Percentiles rank a stretch among this genome's conserved stretches.
These are phyloP conservation scores for Pseudogymnoascus sp. DNA, from an alignment of 2,329 filamentous ascomycete species.

Conservation along the genomic window DNA sequence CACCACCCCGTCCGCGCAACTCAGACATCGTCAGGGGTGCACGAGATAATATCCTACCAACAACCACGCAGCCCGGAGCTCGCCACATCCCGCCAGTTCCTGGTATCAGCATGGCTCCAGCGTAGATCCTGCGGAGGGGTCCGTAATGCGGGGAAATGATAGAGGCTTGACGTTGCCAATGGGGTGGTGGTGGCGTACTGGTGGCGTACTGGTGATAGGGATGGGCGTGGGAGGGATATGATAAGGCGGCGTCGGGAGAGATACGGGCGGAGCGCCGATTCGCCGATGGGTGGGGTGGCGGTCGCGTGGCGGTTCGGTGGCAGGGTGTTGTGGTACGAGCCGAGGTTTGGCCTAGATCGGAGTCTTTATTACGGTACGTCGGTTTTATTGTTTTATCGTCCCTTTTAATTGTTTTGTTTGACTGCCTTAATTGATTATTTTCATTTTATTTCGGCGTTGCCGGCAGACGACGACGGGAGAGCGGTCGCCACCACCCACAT, in stretches of 20 bases:
- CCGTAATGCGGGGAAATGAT: neutral
- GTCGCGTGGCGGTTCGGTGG: neutral
- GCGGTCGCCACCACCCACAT: neutral
- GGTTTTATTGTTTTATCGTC: neutral
- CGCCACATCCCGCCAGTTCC: neutral
- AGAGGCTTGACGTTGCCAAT: neutral
- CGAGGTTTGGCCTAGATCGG: neutral
- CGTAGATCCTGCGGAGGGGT: neutral
- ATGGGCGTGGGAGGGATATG: neutral
- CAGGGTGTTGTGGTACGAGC: neutral
- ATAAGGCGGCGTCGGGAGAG: neutral
- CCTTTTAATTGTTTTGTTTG: neutral
- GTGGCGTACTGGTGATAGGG: neutral
- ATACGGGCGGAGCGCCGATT: conserved; percentile 6
- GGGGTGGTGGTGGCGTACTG: neutral
- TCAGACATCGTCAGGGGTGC: neutral
- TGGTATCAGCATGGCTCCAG: neutral
- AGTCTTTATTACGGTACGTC: neutral
- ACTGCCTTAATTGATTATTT: neutral
- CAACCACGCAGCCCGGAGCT: neutral
- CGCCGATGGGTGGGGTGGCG: neutral
- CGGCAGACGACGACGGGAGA: neutral
- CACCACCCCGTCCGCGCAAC: neutral
- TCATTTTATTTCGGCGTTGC: neutral
- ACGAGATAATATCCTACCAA: neutral